Conservation (phyloP, 208 protist genomes). For the Wallacemonas sp. region DNA sequence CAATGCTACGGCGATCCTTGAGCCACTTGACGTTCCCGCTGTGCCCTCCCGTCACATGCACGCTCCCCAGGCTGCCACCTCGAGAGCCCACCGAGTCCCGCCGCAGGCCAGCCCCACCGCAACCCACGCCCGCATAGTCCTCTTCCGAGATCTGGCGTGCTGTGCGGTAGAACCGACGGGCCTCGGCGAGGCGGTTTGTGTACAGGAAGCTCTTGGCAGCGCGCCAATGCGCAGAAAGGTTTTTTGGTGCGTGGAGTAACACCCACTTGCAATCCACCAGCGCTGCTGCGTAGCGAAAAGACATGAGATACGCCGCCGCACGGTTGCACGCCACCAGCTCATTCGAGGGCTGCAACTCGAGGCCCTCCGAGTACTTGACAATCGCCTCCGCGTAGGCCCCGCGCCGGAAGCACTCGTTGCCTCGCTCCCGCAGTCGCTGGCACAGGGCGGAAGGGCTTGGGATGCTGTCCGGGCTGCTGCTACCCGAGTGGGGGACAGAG, state of each 20-base stretch:
- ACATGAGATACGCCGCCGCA: constrained; percentile 66
- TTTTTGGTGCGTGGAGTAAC: constrained; percentile 37
- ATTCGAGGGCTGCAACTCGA: constrained; percentile 48
- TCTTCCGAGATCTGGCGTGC: constrained; percentile 6
- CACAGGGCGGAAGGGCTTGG: neutral
- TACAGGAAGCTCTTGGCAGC: constrained; percentile 64
- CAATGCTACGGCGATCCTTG: constrained; percentile 33
- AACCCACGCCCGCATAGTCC: neutral
- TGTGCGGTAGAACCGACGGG: constrained; percentile 15
- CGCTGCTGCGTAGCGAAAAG: constrained; percentile 54
- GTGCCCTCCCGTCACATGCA: neutral
- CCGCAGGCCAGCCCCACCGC: no score
- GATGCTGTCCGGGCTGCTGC: neutral
- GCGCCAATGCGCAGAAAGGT: constrained; percentile 71
- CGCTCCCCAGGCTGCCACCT: neutral
- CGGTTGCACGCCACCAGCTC: constrained; percentile 71
- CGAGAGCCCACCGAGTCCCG: constrained; percentile 5
- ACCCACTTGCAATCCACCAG: constrained; percentile 71
- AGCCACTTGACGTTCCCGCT: constrained; percentile 18
- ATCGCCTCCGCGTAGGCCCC: constrained; percentile 55
- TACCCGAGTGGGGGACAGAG: neutral
- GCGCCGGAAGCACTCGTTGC: constrained; percentile 57
- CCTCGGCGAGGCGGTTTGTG: constrained; percentile 21
- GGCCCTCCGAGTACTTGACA: constrained; percentile 62
- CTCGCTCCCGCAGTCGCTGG: constrained; percentile 45